A percentile compares a stretch with the other conserved stretches of the same genome.
phyloP scores from a whole-genome alignment of 257 asterid species.

The Gentiana dahurica region DNA sequence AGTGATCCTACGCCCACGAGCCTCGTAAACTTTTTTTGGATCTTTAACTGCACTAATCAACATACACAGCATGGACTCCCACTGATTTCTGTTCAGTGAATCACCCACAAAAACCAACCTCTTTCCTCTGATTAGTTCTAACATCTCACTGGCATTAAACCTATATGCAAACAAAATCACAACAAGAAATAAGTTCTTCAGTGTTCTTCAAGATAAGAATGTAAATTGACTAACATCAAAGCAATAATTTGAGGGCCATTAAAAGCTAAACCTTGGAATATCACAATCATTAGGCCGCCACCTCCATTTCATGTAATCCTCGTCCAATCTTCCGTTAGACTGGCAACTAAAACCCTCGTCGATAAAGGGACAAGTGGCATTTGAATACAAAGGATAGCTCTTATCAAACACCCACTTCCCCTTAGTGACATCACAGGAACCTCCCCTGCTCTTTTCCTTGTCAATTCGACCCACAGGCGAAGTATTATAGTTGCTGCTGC shows the following conservation, averaged over 20 bases:
- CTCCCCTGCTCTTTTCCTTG: constrained; percentile 14
- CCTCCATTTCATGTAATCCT: constrained; percentile 80
- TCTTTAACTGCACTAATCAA: constrained; percentile 63
- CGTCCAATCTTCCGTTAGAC: constrained; percentile 66
- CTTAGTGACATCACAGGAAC: constrained; percentile 42
- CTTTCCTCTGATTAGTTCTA: constrained; percentile 76
- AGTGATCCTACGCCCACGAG: constrained; percentile 72
- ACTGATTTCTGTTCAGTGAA: constrained; percentile 81
- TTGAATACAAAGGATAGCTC: constrained; percentile 66
- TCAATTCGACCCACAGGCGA: constrained; percentile 3
- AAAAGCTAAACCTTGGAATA: constrained; percentile 51
- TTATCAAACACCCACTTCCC: constrained; percentile 84
- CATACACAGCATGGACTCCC: constrained; percentile 95
- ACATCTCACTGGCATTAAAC: constrained; percentile 76
- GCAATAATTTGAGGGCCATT: not conserved
- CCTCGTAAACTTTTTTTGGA: constrained; percentile 73
- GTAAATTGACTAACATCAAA: not conserved
- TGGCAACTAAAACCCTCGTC: constrained; percentile 89
- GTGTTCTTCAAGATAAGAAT: too few relatives aligned
- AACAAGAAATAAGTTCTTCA: not conserved
- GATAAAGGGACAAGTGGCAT: constrained; percentile 60
- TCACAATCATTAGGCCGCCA: constrained; percentile 87
- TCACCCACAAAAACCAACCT: constrained; percentile 88
- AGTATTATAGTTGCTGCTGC: constrained; percentile 1
- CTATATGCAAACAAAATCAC: constrained; percentile 15